phyloP scores from a whole-genome alignment of 2,329 filamentous ascomycete genomes.

The Pseudogymnoascus sp. region DNA sequence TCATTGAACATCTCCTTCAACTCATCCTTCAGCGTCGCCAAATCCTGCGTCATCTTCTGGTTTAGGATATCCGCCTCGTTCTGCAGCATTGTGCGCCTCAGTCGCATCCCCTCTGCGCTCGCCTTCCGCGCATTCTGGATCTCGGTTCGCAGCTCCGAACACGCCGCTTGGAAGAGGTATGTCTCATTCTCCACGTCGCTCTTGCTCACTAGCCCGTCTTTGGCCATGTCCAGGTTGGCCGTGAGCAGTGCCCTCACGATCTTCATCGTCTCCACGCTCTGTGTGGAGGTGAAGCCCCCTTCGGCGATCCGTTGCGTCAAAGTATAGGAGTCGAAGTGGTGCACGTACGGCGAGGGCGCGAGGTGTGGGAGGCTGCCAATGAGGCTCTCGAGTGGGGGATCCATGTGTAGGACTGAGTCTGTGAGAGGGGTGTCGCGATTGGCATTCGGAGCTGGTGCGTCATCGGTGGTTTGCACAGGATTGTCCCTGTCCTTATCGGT shows the following conservation, averaged over 20 bases:
- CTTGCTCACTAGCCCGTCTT: conserved; percentile 76
- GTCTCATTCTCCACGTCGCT: conserved; percentile 91
- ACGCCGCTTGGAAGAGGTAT: conserved; percentile 90
- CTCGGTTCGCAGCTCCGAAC: conserved; percentile 83
- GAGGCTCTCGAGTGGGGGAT: conserved; percentile 34
- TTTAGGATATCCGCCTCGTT: conserved; percentile 91
- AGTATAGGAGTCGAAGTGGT: conserved; percentile 93
- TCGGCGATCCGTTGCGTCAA: conserved; percentile 72
- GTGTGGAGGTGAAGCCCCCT: conserved; percentile 64
- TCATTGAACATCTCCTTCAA: conserved; percentile 97
- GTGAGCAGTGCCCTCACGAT: conserved; percentile 72
- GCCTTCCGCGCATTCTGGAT: conserved; percentile 70
- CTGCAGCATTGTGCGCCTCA: conserved; percentile 78
- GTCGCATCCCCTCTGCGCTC: conserved; percentile 73
- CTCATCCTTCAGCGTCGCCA: conserved; percentile 75
- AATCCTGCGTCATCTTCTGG: conserved; percentile 79
- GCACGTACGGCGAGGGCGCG: conserved; percentile 72
- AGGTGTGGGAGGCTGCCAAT: conserved; percentile 54
- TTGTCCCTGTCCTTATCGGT: conserved; percentile 11
- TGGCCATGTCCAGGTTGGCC: conserved; percentile 74
- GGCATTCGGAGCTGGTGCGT: conserved; percentile 23
- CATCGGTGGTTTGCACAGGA: conserved; percentile 13
- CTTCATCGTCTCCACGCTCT: conserved; percentile 88
- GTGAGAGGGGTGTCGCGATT: conserved; percentile 11
- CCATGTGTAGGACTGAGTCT: conserved; percentile 31